Percentiles rank a stretch among this genome's conserved stretches.
phyloP scores from a whole-genome alignment of 805 yeast genomes.

The Cyberlindnera samutprakarnensis region DNA sequence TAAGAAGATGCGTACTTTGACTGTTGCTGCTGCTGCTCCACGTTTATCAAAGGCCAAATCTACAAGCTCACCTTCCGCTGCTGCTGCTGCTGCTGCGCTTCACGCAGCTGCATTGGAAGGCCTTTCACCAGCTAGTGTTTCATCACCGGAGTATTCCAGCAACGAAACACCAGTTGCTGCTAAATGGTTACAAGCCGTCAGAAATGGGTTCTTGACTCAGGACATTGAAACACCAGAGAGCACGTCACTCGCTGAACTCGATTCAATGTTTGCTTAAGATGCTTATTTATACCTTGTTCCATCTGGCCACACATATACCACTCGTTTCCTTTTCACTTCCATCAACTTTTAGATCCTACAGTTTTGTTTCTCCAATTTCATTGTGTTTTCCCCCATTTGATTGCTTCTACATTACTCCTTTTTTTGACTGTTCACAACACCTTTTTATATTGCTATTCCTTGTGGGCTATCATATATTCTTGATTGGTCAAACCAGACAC shows the following conservation, averaged over 20 bases:
- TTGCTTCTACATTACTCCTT: no score
- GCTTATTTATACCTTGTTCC: not conserved
- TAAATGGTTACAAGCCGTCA: slow-evolving; percentile 66
- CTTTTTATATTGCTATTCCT: no score
- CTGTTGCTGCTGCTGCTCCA: slow-evolving; percentile 83
- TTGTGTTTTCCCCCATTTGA: no score
- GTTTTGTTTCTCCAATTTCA: no score
- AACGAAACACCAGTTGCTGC: slow-evolving; percentile 32
- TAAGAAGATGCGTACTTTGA: slow-evolving; percentile 40
- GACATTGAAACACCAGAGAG: slow-evolving; percentile 79
- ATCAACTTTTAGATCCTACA: no score
- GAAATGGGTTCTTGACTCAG: slow-evolving; percentile 70
- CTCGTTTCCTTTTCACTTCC: no score
- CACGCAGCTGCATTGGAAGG: slow-evolving; percentile 59
- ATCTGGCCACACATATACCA: no score
- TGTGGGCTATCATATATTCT: no score
- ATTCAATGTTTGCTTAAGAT: slow-evolving; percentile 32
- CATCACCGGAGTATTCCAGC: slow-evolving; percentile 8
- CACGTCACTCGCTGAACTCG: slow-evolving; percentile 62
- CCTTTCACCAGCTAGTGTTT: slow-evolving; percentile 30
- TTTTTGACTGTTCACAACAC: no score
- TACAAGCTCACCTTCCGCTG: slow-evolving; percentile 53
- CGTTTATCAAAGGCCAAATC: slow-evolving; percentile 58
- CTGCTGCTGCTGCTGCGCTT: slow-evolving; percentile 69
- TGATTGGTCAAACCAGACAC: no score